Conservation (phyloP, 352 stramenopile species). For the Phytophthora agathidicida region DNA sequence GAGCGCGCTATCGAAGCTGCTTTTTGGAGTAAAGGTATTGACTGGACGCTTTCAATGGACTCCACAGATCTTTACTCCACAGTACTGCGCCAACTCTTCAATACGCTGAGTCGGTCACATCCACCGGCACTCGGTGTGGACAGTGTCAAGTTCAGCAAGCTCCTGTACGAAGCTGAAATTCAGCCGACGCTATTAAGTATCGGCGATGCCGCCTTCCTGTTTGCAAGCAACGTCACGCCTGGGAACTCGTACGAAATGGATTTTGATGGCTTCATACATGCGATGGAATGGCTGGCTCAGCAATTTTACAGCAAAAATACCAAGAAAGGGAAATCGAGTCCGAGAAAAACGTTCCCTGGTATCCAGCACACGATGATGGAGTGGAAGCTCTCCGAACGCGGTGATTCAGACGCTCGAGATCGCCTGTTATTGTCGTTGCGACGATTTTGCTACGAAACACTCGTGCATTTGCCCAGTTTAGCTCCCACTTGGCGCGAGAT, state of each 20-base stretch:
- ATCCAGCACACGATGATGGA: constrained; percentile 25
- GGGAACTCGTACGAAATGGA: constrained; percentile 67
- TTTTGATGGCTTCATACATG: constrained; percentile 53
- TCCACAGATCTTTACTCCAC: constrained; percentile 37
- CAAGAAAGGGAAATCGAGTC: not conserved
- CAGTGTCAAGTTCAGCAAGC: constrained; percentile 82
- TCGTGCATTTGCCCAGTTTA: constrained; percentile 54
- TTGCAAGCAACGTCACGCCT: constrained; percentile 42
- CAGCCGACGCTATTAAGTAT: constrained; percentile 57
- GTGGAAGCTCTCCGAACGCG: constrained; percentile 14
- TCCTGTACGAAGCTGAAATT: constrained; percentile 65
- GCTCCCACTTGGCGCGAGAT: constrained; percentile 43
- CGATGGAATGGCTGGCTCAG: constrained; percentile 45
- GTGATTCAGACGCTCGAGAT: constrained; percentile 1
- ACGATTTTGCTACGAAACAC: constrained; percentile 49
- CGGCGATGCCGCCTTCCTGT: constrained; percentile 70
- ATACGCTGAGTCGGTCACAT: constrained; percentile 54
- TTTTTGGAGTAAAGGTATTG: constrained; percentile 65
- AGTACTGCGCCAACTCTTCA: constrained; percentile 51
- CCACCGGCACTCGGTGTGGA: constrained; percentile 56
- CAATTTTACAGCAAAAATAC: constrained; percentile 32
- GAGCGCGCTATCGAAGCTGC: constrained; percentile 49
- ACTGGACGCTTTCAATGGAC: constrained; percentile 47
- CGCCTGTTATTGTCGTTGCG: constrained; percentile 17
- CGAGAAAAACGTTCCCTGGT: not conserved